These are phyloP conservation scores for Coemansia sp. DNA, from an alignment of 192 early-diverging fungal species.

Conservation along the genomic window DNA sequence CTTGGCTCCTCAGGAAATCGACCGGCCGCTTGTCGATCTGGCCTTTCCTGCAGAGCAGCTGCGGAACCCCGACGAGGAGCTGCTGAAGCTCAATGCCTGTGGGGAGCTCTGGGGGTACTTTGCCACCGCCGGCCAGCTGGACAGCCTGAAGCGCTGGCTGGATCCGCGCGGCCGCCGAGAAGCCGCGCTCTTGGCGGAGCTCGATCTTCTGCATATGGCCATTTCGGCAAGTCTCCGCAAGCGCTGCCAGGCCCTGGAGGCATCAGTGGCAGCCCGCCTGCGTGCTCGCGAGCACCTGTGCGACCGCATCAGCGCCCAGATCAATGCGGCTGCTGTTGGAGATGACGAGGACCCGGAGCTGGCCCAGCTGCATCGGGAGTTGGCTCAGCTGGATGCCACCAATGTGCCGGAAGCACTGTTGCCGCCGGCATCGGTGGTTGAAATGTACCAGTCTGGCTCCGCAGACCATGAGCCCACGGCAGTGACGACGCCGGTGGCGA, in stretches of 20 bases:
- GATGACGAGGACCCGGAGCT: conserved; percentile 10
- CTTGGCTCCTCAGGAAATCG: conserved; percentile 17
- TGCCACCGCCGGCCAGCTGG: conserved; percentile 58
- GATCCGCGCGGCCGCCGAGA: conserved; percentile 78
- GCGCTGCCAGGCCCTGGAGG: conserved; percentile 50
- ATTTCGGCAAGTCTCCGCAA: conserved; percentile 58
- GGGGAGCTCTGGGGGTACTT: conserved; percentile 56
- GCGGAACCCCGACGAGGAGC: conserved; percentile 16
- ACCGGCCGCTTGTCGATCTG: conserved; percentile 9
- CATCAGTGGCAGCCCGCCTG: conserved; percentile 18
- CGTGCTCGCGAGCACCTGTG: conserved; percentile 24
- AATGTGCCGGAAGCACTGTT: conserved; percentile 22
- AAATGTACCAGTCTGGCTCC: background rate
- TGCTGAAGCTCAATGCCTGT: background rate
- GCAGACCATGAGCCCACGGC: background rate
- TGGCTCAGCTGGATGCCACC: conserved; percentile 19
- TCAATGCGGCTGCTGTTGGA: background rate
- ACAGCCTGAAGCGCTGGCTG: conserved; percentile 69
- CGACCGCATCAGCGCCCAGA: conserved; percentile 19
- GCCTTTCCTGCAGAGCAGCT: conserved; percentile 13
- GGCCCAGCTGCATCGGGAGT: conserved; percentile 15
- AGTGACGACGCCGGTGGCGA: background rate
- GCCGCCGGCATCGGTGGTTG: conserved; percentile 24
- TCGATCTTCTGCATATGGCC: conserved; percentile 53
- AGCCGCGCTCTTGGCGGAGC: conserved; percentile 56